phyloP scores from a whole-genome alignment of 805 yeast genomes.

The Tetrapisispora arboricola region DNA sequence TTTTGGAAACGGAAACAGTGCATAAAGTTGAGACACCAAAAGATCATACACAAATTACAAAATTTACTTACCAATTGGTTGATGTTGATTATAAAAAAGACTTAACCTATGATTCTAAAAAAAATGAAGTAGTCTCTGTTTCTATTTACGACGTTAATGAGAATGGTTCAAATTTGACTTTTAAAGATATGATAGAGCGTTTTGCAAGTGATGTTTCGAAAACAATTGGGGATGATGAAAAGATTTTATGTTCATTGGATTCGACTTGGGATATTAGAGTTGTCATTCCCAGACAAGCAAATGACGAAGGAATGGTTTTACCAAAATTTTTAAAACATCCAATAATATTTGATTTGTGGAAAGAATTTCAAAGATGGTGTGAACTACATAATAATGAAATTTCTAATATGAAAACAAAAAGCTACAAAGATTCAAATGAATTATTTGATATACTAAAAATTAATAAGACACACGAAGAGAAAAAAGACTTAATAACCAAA shows the following conservation, averaged over 20 bases:
- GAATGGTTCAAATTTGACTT: slow-evolving; percentile 37
- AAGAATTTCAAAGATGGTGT: slow-evolving; percentile 68
- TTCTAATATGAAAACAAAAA: slow-evolving; percentile 3
- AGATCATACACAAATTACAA: slow-evolving; percentile 60
- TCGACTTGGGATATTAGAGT: slow-evolving; percentile 65
- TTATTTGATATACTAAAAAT: slow-evolving; percentile 35
- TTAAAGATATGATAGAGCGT: slow-evolving; percentile 50
- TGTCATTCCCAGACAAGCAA: slow-evolving; percentile 68
- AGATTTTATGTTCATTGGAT: slow-evolving; percentile 56
- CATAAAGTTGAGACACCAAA: slow-evolving; percentile 28
- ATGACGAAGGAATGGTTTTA: slow-evolving; percentile 59
- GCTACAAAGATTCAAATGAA: slow-evolving; percentile 10
- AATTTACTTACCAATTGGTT: slow-evolving; percentile 56
- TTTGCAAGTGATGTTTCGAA: slow-evolving; percentile 37
- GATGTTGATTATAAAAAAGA: slow-evolving; percentile 35
- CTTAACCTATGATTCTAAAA: slow-evolving; percentile 34
- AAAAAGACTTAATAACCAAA: too few relatives aligned
- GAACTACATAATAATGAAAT: slow-evolving; percentile 38
- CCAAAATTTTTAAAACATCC: slow-evolving; percentile 73
- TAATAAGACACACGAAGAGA: too few relatives aligned
- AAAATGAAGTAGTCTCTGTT: slow-evolving; percentile 39
- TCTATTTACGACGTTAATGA: slow-evolving; percentile 50
- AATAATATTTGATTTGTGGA: slow-evolving; percentile 60
- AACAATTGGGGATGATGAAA: slow-evolving; percentile 36
- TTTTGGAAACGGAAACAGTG: slow-evolving; percentile 13